Conservation (phyloP, 2,329 filamentous ascomycete species). For the Huntiella abstrusa region DNA sequence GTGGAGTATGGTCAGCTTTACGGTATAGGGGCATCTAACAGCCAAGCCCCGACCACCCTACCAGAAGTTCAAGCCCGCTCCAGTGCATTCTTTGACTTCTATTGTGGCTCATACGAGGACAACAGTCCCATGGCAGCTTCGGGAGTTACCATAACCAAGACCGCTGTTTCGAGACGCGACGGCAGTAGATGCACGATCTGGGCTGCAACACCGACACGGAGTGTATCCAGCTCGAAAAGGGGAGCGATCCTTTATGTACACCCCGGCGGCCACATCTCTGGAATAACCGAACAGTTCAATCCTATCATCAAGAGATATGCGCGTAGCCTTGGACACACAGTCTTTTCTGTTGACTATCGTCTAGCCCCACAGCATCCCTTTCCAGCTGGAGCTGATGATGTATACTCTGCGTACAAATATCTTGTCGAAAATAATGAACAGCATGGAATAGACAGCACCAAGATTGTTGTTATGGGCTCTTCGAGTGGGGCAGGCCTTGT, state of each 20-base stretch:
- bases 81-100: no score
- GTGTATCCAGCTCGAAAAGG: background rate
- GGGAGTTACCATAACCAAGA: no score
- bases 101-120: no score
- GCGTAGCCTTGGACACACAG: slow-evolving; percentile 16
- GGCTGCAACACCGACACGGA: no score
- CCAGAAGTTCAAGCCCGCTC: no score
- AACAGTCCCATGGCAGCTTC: no score
- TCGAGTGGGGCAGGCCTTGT: slow-evolving; percentile 14
- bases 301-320: slow-evolving; percentile 16
- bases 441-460: slow-evolving; percentile 13
- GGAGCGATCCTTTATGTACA: slow-evolving; percentile 22
- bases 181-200: no score
- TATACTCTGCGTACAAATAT: slow-evolving; percentile 17
- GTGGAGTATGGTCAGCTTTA: background rate
- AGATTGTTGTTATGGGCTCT: slow-evolving; percentile 14
- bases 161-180: no score
- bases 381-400: slow-evolving; percentile 20
- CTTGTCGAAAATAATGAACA: slow-evolving; percentile 13
- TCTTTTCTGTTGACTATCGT: slow-evolving; percentile 24
- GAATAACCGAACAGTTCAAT: slow-evolving; percentile 16
- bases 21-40: no score
- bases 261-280: slow-evolving; percentile 23
- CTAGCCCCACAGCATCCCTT: slow-evolving; percentile 24
- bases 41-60: no score